These are phyloP conservation scores for Clonostachys rhizophaga DNA, from an alignment of 2,329 filamentous ascomycete species.

Conservation along the genomic window DNA sequence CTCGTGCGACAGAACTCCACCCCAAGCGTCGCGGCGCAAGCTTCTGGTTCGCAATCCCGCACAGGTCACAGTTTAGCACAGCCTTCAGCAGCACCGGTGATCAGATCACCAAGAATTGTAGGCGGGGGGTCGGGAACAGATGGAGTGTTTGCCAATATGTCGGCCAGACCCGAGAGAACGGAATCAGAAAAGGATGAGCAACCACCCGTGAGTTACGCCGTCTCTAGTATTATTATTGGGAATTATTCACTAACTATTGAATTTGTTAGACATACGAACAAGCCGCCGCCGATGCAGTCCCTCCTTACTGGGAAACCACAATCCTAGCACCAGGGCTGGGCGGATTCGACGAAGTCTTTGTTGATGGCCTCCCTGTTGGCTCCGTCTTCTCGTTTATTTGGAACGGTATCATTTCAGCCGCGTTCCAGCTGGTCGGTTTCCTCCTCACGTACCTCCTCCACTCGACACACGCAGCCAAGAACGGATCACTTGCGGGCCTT, in stretches of 20 bases:
- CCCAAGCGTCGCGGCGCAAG: conserved; percentile 8
- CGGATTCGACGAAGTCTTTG: conserved; percentile 90
- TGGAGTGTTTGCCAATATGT: conserved; percentile 94
- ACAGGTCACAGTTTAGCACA: neutral
- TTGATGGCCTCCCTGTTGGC: conserved; percentile 91
- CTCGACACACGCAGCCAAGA: conserved; percentile 96
- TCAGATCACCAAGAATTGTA: conserved; percentile 46
- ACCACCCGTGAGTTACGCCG: conserved; percentile 71
- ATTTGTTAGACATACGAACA: conserved; percentile 83
- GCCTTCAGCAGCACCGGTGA: neutral
- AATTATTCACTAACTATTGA: conserved; percentile 5
- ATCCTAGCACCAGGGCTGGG: conserved; percentile 89
- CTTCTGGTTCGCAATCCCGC: conserved; percentile 16
- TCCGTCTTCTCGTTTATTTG: conserved; percentile 83
- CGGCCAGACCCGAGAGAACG: conserved; percentile 79
- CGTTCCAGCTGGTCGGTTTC: conserved; percentile 95
- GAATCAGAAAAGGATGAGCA: conserved; percentile 74
- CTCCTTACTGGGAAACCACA: conserved; percentile 98
- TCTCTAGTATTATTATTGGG: neutral
- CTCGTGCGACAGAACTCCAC: conserved; percentile 66
- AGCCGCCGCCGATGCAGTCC: conserved; percentile 91
- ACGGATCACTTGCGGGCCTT: conserved; percentile 89
- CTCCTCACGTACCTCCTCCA: conserved; percentile 96
- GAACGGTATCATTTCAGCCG: conserved; percentile 96
- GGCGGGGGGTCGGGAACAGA: conserved; percentile 78